Base-by-base conservation (phyloP, 169 alveolate species). In the Eimeria maxima region DNA sequence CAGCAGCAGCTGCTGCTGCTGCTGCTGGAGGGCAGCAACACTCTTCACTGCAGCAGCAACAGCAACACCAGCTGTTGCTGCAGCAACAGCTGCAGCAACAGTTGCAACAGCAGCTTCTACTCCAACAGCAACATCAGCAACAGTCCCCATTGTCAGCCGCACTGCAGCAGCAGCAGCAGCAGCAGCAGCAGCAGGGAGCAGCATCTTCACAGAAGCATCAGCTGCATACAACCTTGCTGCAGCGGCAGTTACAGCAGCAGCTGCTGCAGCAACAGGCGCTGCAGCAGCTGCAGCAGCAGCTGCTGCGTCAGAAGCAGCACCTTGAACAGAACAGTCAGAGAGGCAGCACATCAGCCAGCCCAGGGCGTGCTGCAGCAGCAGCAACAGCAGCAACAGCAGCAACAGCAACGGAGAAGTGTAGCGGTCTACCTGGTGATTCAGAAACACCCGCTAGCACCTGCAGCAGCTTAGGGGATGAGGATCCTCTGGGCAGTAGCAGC, bases 171-270 rank as follows among this genome's bases (percentile, higher is more conserved):
- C n/a, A n/a, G n/a, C n/a, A n/a, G 55, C 50, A 27, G 45, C 84
- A n/a, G 84, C 84, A n/a, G 50, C 84, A n/a, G 55, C 84, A n/a
- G 84, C 84, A 67, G 18, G 78, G 38, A 13, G 84, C 84, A n/a
- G 4, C 84, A n/a, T 29, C 45, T 18, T 38, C 84, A n/a, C 38
- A n/a, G 38, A 73, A 29, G 50, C 45, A 18, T 38, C 84, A n/a
- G 38, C 8, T 80, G 65, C 89, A 18, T 60, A 13, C 67, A 4
- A 7, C 29, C 6, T 20, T 80, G 69, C 45, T 27, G 45, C 84
- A 74, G 84, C 84, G 84, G 84, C 84, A 74, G 84, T n/a, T 24
- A 50, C 57, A 74, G 84, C 53, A 42, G 84, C 57, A 38, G 84
- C 57, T 27, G 50, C 47, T 42, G 45, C 84, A n/a, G 53, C 53